Conservation (phyloP, 208 protist genomes). For the Perkinsela sp. region DNA sequence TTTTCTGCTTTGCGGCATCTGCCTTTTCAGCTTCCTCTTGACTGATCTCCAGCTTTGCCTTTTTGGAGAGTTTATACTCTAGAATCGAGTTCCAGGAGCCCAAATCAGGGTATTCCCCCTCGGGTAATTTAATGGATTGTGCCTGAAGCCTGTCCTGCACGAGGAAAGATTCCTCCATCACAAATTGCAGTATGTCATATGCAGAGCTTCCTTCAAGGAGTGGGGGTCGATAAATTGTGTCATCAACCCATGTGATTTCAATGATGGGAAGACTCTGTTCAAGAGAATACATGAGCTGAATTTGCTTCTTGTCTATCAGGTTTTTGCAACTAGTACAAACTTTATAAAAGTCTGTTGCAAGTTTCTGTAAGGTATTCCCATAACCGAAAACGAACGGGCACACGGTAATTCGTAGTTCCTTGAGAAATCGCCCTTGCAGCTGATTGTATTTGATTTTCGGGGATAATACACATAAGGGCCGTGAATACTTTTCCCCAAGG, state of each 20-base stretch:
- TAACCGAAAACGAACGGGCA: conserved; percentile 49
- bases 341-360: conserved; percentile 51
- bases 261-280: conserved; percentile 47
- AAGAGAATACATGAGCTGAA: conserved; percentile 55
- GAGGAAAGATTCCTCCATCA: conserved; percentile 63
- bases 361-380: conserved; percentile 45
- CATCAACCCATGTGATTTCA: conserved; percentile 57
- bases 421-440: conserved; percentile 58
- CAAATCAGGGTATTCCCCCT: not conserved
- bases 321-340: conserved; percentile 35
- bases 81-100: not conserved
- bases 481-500: conserved; percentile 22
- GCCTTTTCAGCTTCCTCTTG: not conserved
- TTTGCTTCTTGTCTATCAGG: conserved; percentile 14
- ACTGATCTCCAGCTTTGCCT: not conserved
- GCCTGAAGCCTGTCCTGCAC: conserved; percentile 51
- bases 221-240: conserved; percentile 36
- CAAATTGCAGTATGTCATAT: conserved; percentile 57
- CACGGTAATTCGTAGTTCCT: conserved; percentile 44
- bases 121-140: not conserved
- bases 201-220: conserved; percentile 35
- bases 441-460: conserved; percentile 38
- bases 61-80: not conserved
- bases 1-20: not conserved
- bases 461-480: conserved; percentile 37